Percentiles rank a stretch among this genome's conserved stretches.
Evolutionary conservation across 2,329 filamentous ascomycete genomes (phyloP).

Genomic region (Dothiorella sarmentorum): DNA sequence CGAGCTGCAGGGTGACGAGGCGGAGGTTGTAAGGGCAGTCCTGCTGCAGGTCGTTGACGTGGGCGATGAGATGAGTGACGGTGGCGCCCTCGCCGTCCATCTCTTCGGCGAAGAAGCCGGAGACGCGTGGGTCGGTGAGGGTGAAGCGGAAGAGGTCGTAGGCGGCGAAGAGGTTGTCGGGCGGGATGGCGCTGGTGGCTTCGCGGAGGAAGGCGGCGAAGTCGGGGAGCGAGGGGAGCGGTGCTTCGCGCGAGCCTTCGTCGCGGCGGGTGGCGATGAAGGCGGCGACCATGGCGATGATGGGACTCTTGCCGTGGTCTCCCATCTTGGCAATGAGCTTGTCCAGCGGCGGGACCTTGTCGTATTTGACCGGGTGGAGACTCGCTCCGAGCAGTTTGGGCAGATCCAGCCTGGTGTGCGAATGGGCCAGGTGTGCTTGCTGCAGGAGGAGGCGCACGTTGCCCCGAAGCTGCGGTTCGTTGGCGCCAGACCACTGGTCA

Average conservation of each 20-base stretch:
- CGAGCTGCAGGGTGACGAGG: slow-evolving; percentile 77
- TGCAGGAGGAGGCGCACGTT: slow-evolving; percentile 73
- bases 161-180: slow-evolving; percentile 70
- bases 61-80: slow-evolving; percentile 55
- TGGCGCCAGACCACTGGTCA: slow-evolving; percentile 77
- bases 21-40: slow-evolving; percentile 81
- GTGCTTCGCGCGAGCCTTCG: slow-evolving; percentile 60
- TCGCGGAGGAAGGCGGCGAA: slow-evolving; percentile 62
- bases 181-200: slow-evolving; percentile 55
- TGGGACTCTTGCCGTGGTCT: slow-evolving; percentile 52
- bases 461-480: slow-evolving; percentile 54
- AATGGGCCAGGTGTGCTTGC: slow-evolving; percentile 72
- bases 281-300: slow-evolving; percentile 61
- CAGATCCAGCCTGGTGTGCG: slow-evolving; percentile 67
- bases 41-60: slow-evolving; percentile 52
- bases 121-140: slow-evolving; percentile 73
- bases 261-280: slow-evolving; percentile 66
- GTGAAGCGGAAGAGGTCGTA: slow-evolving; percentile 82
- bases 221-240: slow-evolving; percentile 65
- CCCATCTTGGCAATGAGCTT: slow-evolving; percentile 82
- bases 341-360: slow-evolving; percentile 73
- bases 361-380: slow-evolving; percentile 67
- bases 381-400: slow-evolving; percentile 65
- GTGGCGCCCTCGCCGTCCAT: slow-evolving; percentile 43
- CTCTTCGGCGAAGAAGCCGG: slow-evolving; percentile 80